Percentiles rank a stretch among this genome's conserved stretches.
phyloP scores from a whole-genome alignment of 1,139 yeast genomes.

The Yamadazyma triangularis region DNA sequence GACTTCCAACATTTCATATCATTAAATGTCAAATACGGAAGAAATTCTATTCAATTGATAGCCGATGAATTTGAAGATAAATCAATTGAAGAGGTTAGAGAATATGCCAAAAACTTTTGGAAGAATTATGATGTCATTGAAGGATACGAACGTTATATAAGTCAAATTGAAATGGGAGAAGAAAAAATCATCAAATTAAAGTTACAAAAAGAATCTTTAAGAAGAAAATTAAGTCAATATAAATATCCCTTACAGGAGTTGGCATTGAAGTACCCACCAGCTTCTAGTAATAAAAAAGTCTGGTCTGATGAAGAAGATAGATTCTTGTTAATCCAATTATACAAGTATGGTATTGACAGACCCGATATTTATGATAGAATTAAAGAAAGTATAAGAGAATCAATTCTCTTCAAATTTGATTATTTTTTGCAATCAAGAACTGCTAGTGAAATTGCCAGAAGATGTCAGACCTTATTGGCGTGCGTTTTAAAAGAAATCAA shows the following conservation, averaged over 20 bases:
- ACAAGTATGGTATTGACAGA: constrained; percentile 61
- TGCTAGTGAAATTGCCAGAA: constrained; percentile 58
- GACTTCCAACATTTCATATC: constrained; percentile 67
- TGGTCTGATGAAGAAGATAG: constrained; percentile 75
- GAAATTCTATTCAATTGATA: constrained; percentile 58
- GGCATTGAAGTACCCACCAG: constrained; percentile 56
- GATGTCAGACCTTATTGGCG: constrained; percentile 62
- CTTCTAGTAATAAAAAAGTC: constrained; percentile 50
- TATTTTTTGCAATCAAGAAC: constrained; percentile 69
- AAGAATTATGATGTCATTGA: constrained; percentile 58
- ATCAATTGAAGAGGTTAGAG: constrained; percentile 61
- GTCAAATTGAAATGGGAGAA: constrained; percentile 73
- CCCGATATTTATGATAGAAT: constrained; percentile 62
- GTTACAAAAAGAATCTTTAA: constrained; percentile 61
- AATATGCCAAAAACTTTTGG: constrained; percentile 70
- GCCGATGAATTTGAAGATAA: constrained; percentile 64
- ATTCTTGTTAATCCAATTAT: constrained; percentile 59
- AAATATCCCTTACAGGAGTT: constrained; percentile 64
- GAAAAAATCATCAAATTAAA: constrained; percentile 56
- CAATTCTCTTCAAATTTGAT: constrained; percentile 64
- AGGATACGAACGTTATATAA: constrained; percentile 64
- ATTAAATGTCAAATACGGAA: constrained; percentile 61
- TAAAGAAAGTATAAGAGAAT: constrained; percentile 55
- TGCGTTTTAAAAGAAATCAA: constrained; percentile 60
- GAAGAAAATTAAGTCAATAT: constrained; percentile 59